phyloP scores from a whole-genome alignment of 176 grass and related monocot species.

The Tillandsia leiboldiana region DNA sequence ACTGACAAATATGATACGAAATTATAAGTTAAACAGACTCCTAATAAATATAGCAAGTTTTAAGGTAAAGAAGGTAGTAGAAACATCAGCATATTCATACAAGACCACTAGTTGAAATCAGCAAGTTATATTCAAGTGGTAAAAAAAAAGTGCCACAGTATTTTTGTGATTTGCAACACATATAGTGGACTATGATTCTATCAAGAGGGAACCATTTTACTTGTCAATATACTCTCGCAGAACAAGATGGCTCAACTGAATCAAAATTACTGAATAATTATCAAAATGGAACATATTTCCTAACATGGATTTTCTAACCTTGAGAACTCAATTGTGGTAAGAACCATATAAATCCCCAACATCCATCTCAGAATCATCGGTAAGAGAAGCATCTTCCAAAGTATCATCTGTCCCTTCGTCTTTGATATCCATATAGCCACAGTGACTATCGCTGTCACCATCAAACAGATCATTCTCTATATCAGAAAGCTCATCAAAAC shows the following conservation, averaged over 20 bases:
- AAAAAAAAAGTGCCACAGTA: neutral
- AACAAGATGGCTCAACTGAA: neutral
- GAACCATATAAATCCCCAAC: conserved; percentile 26
- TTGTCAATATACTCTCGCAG: neutral
- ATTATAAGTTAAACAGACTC: neutral
- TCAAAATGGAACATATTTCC: neutral
- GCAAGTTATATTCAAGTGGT: neutral
- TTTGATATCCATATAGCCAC: conserved; percentile 27
- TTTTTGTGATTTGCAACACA: neutral
- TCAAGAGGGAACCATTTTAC: neutral
- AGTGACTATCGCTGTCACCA: conserved; percentile 12
- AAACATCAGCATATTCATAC: neutral
- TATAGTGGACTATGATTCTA: neutral
- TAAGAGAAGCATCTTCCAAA: conserved; percentile 25
- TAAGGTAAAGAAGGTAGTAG: neutral
- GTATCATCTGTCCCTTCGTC: conserved; percentile 29
- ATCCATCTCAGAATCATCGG: conserved; percentile 58
- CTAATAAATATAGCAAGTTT: neutral
- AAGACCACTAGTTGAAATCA: neutral
- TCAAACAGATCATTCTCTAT: conserved; percentile 25
- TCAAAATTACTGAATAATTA: neutral
- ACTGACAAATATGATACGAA: neutral
- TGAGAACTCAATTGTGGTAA: conserved; percentile 26
- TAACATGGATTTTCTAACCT: neutral
- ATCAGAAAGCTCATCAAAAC: conserved; percentile 25